A percentile compares a stretch with the other conserved stretches of the same genome.
Conservation (phyloP, 108 stramenopile genomes). For the Aurantiochytrium sp. region DNA sequence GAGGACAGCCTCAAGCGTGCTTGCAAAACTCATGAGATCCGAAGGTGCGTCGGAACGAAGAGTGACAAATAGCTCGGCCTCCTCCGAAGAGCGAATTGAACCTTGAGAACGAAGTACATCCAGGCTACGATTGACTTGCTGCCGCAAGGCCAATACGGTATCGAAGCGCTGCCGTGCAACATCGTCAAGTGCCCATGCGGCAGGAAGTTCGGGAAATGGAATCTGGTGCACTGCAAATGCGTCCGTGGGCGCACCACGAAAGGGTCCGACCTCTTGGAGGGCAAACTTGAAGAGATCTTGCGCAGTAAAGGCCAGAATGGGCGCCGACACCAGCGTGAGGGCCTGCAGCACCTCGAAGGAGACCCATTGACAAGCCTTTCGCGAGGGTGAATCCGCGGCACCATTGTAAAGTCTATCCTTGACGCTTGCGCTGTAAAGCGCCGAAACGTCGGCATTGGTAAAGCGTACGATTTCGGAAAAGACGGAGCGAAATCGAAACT, state of each 20-base stretch:
- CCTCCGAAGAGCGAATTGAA: neutral
- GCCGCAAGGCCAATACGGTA: neutral
- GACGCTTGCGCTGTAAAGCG: constrained; percentile 91
- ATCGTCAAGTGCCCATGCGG: neutral
- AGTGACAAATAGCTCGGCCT: neutral
- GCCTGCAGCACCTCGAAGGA: constrained; percentile 70
- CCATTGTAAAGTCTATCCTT: constrained; percentile 95
- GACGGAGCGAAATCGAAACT: constrained; percentile 74
- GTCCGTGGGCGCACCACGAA: neutral
- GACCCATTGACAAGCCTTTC: constrained; percentile 74
- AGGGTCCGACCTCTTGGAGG: neutral
- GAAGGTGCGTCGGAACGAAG: neutral
- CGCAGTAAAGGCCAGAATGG: constrained; percentile 90
- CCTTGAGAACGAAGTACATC: neutral
- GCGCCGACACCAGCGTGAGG: constrained; percentile 72
- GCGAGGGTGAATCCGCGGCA: constrained; percentile 69
- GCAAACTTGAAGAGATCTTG: constrained; percentile 86
- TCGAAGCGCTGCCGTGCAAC: neutral
- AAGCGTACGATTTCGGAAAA: constrained; percentile 76
- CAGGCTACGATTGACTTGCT: neutral
- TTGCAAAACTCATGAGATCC: neutral
- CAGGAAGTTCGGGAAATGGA: neutral
- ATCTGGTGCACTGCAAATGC: neutral
- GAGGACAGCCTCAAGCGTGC: neutral
- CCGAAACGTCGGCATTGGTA: constrained; percentile 78